These are phyloP conservation scores for Clathrus columnatus DNA, from an alignment of 768 basidiomycete genomes.

Conservation along the genomic window DNA sequence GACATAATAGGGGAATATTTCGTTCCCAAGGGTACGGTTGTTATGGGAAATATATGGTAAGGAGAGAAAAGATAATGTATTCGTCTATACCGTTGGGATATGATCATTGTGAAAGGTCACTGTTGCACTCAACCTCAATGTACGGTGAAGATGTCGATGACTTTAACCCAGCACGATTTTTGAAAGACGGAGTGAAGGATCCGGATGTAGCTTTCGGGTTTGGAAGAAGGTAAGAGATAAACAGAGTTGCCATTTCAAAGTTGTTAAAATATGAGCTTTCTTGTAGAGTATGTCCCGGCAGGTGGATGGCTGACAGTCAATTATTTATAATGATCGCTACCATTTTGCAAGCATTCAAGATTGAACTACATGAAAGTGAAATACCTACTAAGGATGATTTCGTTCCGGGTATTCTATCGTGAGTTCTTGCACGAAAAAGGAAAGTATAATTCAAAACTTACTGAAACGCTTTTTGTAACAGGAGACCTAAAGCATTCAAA, in stretches of 20 bases:
- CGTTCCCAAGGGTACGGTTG: constrained; percentile 4
- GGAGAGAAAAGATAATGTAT: neutral
- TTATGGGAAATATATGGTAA: constrained; percentile 9
- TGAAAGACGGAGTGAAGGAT: constrained; percentile 18
- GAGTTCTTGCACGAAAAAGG: no score
- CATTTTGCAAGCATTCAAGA: neutral
- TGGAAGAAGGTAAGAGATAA: neutral
- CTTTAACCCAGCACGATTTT: constrained; percentile 48
- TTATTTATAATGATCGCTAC: neutral
- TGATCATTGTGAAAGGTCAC: constrained; percentile 30
- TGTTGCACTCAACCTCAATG: constrained; percentile 41
- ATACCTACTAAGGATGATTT: neutral
- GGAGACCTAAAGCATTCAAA: neutral
- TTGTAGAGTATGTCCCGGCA: constrained; percentile 3
- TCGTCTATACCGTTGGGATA: constrained; percentile 3
- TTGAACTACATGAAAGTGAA: constrained; percentile 1
- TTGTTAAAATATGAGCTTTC: neutral
- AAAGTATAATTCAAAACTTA: no score
- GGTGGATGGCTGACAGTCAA: neutral
- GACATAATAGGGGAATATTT: constrained; percentile 6
- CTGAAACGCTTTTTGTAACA: no score
- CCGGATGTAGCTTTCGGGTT: constrained; percentile 1
- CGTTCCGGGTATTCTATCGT: neutral
- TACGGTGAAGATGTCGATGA: constrained; percentile 38
- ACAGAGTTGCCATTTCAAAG: neutral